These are phyloP conservation scores for Mycena vulgaris DNA, from an alignment of 768 basidiomycete species.

Conservation along the genomic window DNA sequence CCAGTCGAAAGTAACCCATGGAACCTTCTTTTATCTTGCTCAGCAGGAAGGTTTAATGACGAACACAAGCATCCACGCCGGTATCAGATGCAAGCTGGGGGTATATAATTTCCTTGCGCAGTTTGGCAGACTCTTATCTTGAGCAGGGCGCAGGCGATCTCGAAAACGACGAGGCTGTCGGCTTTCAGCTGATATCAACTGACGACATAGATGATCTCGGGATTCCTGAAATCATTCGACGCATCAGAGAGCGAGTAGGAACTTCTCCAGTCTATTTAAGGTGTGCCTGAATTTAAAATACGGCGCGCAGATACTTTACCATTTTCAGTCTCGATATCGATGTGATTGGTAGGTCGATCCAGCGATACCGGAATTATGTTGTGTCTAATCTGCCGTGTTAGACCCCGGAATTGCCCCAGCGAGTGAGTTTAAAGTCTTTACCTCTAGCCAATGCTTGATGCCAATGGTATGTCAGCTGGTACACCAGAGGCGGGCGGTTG, in stretches of 20 bases:
- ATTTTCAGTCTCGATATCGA: constrained; percentile 82
- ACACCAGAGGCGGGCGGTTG: constrained; percentile 90
- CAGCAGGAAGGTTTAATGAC: constrained; percentile 83
- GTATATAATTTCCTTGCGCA: constrained; percentile 42
- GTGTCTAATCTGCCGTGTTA: constrained; percentile 21
- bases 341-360: constrained; percentile 79
- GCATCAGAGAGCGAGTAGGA: constrained; percentile 82
- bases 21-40: constrained; percentile 89
- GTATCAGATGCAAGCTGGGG: constrained; percentile 83
- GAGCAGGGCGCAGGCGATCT: constrained; percentile 75
- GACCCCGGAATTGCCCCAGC: constrained; percentile 88
- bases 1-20: constrained; percentile 84
- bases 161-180: constrained; percentile 77
- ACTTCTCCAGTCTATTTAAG: constrained; percentile 85
- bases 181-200: constrained; percentile 84
- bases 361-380: background rate
- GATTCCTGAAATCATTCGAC: constrained; percentile 74
- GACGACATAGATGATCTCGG: constrained; percentile 91
- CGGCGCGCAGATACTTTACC: background rate
- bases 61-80: constrained; percentile 87
- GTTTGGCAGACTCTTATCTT: constrained; percentile 43
- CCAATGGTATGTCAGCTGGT: constrained; percentile 70
- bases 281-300: constrained; percentile 52
- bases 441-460: background rate
- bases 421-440: constrained; percentile 60